phyloP scores from a whole-genome alignment of 768 basidiomycete species.

The Tulasnella sp. region DNA sequence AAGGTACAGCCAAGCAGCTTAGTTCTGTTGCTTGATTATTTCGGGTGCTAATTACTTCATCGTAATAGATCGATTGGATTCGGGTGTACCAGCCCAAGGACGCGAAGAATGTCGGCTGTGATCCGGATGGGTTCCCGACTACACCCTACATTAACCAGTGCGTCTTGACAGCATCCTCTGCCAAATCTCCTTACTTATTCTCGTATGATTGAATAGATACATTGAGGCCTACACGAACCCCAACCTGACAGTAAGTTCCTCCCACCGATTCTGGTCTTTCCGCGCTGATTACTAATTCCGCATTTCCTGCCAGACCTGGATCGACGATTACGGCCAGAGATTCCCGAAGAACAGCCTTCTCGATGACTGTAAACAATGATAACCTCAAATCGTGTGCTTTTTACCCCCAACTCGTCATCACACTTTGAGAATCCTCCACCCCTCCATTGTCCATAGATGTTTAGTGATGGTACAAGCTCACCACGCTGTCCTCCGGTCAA shows the following conservation, averaged over 20 bases:
- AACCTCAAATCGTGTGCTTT: background rate
- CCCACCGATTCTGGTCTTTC: background rate
- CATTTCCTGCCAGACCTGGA: constrained; percentile 20
- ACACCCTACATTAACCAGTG: constrained; percentile 72
- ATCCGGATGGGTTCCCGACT: constrained; percentile 76
- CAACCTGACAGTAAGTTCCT: constrained; percentile 51
- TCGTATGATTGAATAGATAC: constrained; percentile 44
- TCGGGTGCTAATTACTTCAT: constrained; percentile 50
- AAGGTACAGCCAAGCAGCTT: background rate
- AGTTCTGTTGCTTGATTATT: constrained; percentile 42
- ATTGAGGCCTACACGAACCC: constrained; percentile 74
- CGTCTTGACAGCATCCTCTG: background rate
- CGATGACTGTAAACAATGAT: constrained; percentile 37
- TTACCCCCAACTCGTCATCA: background rate
- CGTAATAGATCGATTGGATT: constrained; percentile 73
- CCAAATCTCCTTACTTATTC: background rate
- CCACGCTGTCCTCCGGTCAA: background rate
- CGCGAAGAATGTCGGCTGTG: constrained; percentile 76
- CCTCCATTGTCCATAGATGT: background rate
- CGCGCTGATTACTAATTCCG: background rate
- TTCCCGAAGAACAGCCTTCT: constrained; percentile 67
- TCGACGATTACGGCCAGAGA: constrained; percentile 59
- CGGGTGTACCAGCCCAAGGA: constrained; percentile 81
- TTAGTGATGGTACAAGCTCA: background rate
- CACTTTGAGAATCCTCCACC: background rate